A percentile compares a stretch with the other conserved stretches of the same genome.
phyloP scores from a whole-genome alignment of 2,329 filamentous ascomycete genomes.

The Dothistroma pini region DNA sequence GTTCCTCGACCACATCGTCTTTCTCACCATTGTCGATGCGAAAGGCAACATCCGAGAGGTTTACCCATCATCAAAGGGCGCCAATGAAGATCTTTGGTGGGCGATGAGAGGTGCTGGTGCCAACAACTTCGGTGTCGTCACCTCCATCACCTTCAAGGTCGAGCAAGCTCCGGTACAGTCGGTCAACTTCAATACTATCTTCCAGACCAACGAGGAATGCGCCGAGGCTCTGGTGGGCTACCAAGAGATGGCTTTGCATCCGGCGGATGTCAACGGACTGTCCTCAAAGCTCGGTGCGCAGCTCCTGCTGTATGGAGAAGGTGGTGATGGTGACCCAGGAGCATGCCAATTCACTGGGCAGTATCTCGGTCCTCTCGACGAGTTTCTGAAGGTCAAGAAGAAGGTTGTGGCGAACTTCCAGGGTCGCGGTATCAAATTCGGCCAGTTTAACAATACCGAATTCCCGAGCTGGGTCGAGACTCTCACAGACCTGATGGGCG shows the following conservation, averaged over 20 bases:
- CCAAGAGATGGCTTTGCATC: conserved; percentile 12
- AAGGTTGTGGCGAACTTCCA: conserved; percentile 4
- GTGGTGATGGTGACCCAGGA: conserved; percentile 3
- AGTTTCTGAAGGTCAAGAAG: conserved; percentile 8
- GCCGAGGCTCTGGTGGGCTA: conserved; percentile 13
- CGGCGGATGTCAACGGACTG: not conserved
- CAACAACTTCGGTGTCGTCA: conserved; percentile 20
- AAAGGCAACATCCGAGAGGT: conserved; percentile 8
- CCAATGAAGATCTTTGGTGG: conserved; percentile 19
- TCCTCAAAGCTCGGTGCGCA: conserved; percentile 11
- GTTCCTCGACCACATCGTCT: conserved; percentile 16
- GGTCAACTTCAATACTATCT: conserved; percentile 15
- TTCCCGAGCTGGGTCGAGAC: conserved; percentile 16
- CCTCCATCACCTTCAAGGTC: conserved; percentile 9
- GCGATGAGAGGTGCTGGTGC: conserved; percentile 17
- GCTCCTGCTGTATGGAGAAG: conserved; percentile 16
- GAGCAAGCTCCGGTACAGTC: conserved; percentile 10
- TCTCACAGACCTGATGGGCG: conserved; percentile 16
- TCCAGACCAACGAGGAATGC: conserved; percentile 15
- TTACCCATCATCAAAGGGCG: not conserved
- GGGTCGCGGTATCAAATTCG: conserved; percentile 5
- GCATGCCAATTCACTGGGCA: conserved; percentile 17
- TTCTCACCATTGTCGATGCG: conserved; percentile 12
- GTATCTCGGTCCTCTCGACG: conserved; percentile 12
- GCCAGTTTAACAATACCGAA: conserved; percentile 12